A percentile compares a stretch with the other conserved stretches of the same genome.
Evolutionary conservation across 2,329 filamentous ascomycete species (phyloP).

Genomic region (Colletotrichum aenigma): DNA sequence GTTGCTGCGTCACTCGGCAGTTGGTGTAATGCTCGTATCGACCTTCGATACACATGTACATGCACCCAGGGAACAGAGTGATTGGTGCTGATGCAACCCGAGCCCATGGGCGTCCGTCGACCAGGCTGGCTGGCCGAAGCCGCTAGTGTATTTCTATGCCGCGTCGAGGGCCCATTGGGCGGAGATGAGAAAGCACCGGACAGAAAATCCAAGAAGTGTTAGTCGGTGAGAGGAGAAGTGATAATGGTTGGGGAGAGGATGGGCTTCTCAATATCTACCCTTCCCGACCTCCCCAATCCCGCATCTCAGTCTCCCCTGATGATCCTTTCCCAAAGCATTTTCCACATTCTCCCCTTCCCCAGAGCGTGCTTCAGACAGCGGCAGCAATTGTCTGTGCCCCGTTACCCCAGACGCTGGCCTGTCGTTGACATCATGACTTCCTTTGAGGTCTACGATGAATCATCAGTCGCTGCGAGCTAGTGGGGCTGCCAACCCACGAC

Average conservation of each 20-base stretch:
- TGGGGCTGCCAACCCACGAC: neutral
- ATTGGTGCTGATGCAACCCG: neutral
- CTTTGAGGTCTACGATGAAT: neutral
- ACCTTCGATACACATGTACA: too few species aligned
- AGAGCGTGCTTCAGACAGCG: neutral
- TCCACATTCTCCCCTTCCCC: neutral
- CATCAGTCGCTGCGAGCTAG: neutral
- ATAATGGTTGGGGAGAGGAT: fast-evolving
- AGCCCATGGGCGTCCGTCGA: neutral
- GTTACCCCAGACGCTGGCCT: neutral
- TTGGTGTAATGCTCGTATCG: neutral
- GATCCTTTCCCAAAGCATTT: neutral
- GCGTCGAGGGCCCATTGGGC: neutral
- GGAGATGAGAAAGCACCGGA: fast-evolving
- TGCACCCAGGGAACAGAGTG: neutral
- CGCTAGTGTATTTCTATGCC: neutral
- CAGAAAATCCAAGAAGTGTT: neutral
- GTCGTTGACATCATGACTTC: slow-evolving; percentile 17
- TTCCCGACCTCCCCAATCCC: neutral
- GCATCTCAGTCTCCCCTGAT: neutral
- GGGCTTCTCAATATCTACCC: neutral
- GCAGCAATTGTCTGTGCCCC: neutral
- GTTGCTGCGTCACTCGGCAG: neutral
- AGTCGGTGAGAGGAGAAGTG: neutral
- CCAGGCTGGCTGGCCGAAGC: neutral